Evolutionary conservation across 805 yeast species (phyloP), one percentile per base, ranked within the genome.

Genomic region (Barnettozyma vustinii): DNA sequence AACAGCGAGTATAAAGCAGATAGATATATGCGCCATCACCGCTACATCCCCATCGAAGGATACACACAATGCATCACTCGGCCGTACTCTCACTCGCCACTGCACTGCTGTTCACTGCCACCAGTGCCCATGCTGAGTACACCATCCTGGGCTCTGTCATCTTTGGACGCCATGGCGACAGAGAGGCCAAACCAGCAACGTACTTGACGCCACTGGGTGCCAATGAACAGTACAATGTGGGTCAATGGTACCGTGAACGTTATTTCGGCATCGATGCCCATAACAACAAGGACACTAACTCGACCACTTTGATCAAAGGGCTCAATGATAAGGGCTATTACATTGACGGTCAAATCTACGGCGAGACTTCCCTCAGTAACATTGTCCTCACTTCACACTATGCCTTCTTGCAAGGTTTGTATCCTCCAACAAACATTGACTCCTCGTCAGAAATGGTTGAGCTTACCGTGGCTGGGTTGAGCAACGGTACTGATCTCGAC

Each of bases 151-250:
- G 79, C 15, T 61, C 77, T 4, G 70, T 70, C 49, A 70, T 75
- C 54, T 73, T 73, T 53, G 75, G 74, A 36, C 67, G 80, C 53
- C 79, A 75, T 58, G 76, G 75, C 47, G 80, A 75, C 56, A 67
- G 80, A 53, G 66, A 72, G 42, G 63, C 71, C 33, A 75, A 75
- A 52, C 79, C 79, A 15, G 71, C 76, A 7, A 58, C 56, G 37
- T 60, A 66, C 44, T 59, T 75, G 45, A 71, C 77, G 25, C 72
- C 76, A n/a, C 48, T 65, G 16, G 80, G 80, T 50, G 72, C 74
- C 9, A 48, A 45, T 19, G 59, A 65, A 45, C 74, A 68, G 54
- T 63, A 56, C 46, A 60, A 53, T n/a, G 60, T 69, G 15, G 80
- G 80, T 40, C 53, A 58, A 32, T 71, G 65, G 56, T 69, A 62